Base-by-base conservation (phyloP, 2,329 filamentous ascomycete species). In the Ophiocordyceps camponoti-saundersi region DNA sequence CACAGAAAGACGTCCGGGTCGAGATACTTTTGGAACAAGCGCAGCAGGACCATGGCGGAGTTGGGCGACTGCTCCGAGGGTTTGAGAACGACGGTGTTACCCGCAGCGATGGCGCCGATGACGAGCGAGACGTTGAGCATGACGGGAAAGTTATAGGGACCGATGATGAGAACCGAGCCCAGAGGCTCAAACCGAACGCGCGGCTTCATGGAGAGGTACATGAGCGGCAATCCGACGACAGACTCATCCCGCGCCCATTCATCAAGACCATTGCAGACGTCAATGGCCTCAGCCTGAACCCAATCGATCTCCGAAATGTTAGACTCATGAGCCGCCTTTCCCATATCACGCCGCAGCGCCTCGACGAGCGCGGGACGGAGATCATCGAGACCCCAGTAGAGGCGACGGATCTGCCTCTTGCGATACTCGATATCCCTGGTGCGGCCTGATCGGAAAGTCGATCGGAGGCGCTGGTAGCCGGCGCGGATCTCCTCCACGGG, bases 61-160 rank as follows among this genome's bases (percentile, higher is more conserved):
- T 80, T 70, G 20, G 89, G 80, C 0, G 89, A 73, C 47, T 77
- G 76, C 67, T 98, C 92, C 20, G 85, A 92, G 5, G 92, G 90
- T 73, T 98, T 98, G 56, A 96, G 61, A 20, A 95, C 70, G 44
- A 82, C 86, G 6, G 89, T 90, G 64, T 92, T 95, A 46, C 92
- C 92, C 10, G 87, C 90, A 42, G 85, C 80, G 56, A 98, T 95
- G 57, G 90, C 92, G 48, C 90, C 92, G 51, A 95, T 76, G 50
- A 94, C 64, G 2, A 90, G 88, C 1, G 77, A 75, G 40, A 96
- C 61, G 36, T 80, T 79, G 42, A 96, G 73, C 65, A 89, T 81
- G 61, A 95, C 70, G 46, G 92, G 92, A 63, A 89, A 95, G 70
- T 98, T 98, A 76, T 86, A 96, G 42, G 92, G 80, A 48, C 88